These are phyloP conservation scores for Solanum raphanifolium DNA, from an alignment of 257 asterid species.

Conservation along the genomic window DNA sequence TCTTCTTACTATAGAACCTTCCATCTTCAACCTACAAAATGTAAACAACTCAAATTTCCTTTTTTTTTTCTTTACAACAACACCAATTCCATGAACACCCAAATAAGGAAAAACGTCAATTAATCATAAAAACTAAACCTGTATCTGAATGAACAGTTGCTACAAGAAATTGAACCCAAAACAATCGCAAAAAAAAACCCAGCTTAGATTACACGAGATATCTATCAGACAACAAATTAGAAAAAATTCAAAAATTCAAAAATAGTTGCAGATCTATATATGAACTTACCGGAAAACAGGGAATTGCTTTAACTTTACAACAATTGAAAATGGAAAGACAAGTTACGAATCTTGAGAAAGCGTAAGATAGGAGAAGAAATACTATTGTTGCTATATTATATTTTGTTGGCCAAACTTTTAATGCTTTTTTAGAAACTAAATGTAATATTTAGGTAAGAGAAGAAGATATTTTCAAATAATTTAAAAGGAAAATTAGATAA, in stretches of 20 bases:
- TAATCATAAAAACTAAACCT: not conserved
- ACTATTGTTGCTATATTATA: not conserved
- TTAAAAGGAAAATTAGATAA: not conserved
- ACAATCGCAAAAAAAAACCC: not conserved
- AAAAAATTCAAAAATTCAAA: not conserved
- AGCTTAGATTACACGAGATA: not conserved
- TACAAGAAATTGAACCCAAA: not conserved
- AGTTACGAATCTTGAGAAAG: not conserved
- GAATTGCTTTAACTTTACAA: not conserved
- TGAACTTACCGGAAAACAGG: not conserved
- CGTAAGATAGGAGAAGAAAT: not conserved
- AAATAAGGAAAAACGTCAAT: not conserved
- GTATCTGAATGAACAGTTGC: not conserved
- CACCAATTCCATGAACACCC: not conserved
- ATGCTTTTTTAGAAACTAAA: not conserved
- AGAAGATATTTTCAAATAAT: too few species aligned
- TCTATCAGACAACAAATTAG: not conserved
- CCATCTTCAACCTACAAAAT: constrained; percentile 33
- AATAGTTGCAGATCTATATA: not conserved
- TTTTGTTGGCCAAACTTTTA: not conserved
- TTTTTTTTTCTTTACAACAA: not conserved
- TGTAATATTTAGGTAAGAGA: not conserved
- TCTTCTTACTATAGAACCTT: constrained; percentile 66
- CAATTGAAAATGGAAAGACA: not conserved
- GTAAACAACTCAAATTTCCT: not conserved